Evolutionary conservation across 1,284 basidiomycete species (phyloP).

Genomic region (Wolfiporia cocos): DNA sequence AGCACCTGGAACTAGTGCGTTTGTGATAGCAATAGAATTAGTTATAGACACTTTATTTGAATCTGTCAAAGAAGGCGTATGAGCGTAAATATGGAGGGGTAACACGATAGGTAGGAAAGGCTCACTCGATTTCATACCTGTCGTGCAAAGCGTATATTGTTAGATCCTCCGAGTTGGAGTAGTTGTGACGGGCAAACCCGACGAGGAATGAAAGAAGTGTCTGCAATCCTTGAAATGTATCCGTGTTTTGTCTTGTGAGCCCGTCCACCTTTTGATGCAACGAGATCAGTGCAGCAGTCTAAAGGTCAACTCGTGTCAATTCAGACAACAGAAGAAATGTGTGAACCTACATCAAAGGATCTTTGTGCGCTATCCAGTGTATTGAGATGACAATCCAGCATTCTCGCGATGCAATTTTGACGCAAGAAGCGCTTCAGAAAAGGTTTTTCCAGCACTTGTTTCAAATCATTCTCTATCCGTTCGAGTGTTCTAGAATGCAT

Average conservation of each 20-base stretch:
- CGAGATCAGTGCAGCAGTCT: background rate
- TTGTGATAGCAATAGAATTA: no score
- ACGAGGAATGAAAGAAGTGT: no score
- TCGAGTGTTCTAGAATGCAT: background rate
- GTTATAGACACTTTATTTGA: background rate
- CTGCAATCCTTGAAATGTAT: background rate
- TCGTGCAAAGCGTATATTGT: no score
- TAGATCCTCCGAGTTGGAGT: no score
- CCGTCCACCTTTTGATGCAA: background rate
- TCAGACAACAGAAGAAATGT: background rate
- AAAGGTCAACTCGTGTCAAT: no score
- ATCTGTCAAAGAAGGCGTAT: no score
- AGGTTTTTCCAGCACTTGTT: background rate
- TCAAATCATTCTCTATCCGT: background rate
- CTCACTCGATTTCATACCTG: no score
- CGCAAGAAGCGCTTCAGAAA: background rate
- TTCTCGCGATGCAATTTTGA: background rate
- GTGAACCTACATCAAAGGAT: background rate
- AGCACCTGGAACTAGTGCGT: no score
- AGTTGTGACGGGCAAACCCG: no score
- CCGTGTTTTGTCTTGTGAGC: background rate
- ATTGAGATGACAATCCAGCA: background rate
- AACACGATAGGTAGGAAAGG: no score
- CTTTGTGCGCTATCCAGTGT: background rate
- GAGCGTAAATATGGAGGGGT: no score